These are phyloP conservation scores for Boehmeria nivea DNA, from an alignment of 306 rosid species.

Conservation along the genomic window DNA sequence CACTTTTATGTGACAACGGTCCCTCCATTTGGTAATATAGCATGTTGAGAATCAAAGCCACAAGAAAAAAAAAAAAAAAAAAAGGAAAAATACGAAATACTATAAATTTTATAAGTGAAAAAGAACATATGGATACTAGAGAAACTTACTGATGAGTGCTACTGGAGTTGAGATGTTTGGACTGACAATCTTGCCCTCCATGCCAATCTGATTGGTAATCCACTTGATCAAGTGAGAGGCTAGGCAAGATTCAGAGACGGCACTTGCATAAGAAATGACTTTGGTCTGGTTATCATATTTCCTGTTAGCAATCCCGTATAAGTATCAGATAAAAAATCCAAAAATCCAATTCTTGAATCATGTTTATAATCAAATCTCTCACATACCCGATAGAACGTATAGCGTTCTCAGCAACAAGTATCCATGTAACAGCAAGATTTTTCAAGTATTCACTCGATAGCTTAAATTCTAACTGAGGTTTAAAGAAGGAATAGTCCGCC, in stretches of 20 bases:
- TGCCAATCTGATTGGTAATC: conserved; percentile 42
- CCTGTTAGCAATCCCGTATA: conserved; percentile 45
- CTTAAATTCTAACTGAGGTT: conserved; percentile 25
- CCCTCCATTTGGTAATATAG: conserved; percentile 17
- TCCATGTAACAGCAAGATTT: conserved; percentile 59
- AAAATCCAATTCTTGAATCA: too few species aligned
- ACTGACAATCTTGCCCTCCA: conserved; percentile 39
- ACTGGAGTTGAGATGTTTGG: conserved; percentile 54
- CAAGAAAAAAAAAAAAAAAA: background rate
- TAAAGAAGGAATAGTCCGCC: conserved; percentile 47
- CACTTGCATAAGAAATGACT: conserved; percentile 45
- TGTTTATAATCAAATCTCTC: conserved; percentile 19
- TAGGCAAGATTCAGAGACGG: conserved; percentile 57
- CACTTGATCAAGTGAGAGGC: conserved; percentile 61
- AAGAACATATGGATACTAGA: conserved; percentile 6
- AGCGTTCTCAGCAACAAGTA: conserved; percentile 57
- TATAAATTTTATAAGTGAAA: background rate
- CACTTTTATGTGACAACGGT: conserved; percentile 18
- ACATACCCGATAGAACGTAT: conserved; percentile 59
- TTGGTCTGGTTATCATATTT: conserved; percentile 49
- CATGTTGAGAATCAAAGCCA: conserved; percentile 17
- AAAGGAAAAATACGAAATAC: too few species aligned
- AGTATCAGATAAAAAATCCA: too few species aligned
- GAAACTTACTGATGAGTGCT: conserved; percentile 65
- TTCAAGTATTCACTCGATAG: conserved; percentile 36